Conservation (phyloP, 352 stramenopile genomes). For the Aphanomyces invadans region DNA sequence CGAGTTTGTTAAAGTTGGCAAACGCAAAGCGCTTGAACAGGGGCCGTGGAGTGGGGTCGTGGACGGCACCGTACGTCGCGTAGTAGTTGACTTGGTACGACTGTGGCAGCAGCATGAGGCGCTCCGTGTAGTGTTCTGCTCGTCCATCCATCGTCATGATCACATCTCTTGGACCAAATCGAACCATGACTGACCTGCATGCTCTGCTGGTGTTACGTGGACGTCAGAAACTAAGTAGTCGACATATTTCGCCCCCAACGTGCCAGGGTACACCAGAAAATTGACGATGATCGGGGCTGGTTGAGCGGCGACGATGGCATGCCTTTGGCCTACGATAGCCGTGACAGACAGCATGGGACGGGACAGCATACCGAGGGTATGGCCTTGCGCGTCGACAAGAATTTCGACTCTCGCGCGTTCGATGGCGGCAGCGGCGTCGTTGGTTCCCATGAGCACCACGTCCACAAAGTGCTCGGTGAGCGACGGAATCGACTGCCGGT, state of each 20-base stretch:
- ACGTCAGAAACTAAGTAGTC: conserved; percentile 70
- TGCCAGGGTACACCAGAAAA: conserved; percentile 79
- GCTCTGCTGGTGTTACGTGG: conserved; percentile 39
- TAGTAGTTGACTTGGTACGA: conserved; percentile 83
- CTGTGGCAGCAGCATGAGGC: conserved; percentile 56
- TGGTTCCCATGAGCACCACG: conserved; percentile 34
- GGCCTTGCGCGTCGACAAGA: conserved; percentile 74
- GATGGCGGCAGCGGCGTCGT: conserved; percentile 36
- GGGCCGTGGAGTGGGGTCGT: not conserved
- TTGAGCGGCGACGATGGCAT: conserved; percentile 40
- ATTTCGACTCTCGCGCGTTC: conserved; percentile 40
- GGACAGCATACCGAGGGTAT: conserved; percentile 38
- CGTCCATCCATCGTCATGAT: not conserved
- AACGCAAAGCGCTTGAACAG: conserved; percentile 33
- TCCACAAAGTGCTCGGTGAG: conserved; percentile 51
- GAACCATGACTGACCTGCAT: conserved; percentile 18
- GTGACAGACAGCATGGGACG: not conserved
- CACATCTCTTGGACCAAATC: no score
- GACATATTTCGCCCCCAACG: conserved; percentile 57
- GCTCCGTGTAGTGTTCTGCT: conserved; percentile 50
- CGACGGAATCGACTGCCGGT: conserved; percentile 31
- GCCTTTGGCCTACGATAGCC: conserved; percentile 25
- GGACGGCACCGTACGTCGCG: not conserved
- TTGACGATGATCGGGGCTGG: conserved; percentile 65
- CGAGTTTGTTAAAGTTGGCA: conserved; percentile 86